Base-by-base conservation (phyloP, 495 filamentous ascomycete genomes). In the Penicillium flavigenum region DNA sequence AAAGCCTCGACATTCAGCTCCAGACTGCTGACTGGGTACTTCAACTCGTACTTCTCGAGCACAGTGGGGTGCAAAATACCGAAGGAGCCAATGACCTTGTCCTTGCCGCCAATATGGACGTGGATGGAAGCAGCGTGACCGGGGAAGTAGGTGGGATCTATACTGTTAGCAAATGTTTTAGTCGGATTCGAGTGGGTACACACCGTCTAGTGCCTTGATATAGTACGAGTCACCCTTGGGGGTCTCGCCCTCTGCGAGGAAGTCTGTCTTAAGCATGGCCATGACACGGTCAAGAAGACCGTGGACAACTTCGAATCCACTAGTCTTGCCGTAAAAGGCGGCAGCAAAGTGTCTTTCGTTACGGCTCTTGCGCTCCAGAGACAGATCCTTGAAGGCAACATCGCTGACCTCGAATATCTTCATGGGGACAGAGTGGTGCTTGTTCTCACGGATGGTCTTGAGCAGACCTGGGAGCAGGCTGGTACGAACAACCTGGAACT, bases 401-500 rank as follows among this genome's bases (percentile, higher is more conserved):
- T 99, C 94, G 51, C 89, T 87, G 22, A 88, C 86, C 78, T 98
- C 94, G 71, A 95, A 96, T 62, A 98, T 86, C 78, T 91, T 90
- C 69, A 99, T 89, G 22, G 94, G 94, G 26, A 97, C 83, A 47
- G 81, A 79, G 70, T 96, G 91, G 56, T 88, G 82, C 76, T 92
- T 92, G 79, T 99, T 99, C 75, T 98, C 94, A 55, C 91, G 82
- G 54, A 98, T 82, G 0, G 94, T 98, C 80, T 99, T 99, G 54
- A 99, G 79, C 3, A 99, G 77, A 56, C 94, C 94, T 0, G 94
- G 94, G 0, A 98, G 74, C 17, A 99, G 75, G 2, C 83, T 89
- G 5, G 95, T 98, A 47, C 94, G 88, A 12, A 96, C 95, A 59
- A 99, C 85, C 72, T 99, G 94, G 74, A 97, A 99, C 67, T 99